Conservation (phyloP, 129 eudicot genomes). For the Kitagawia praeruptora region DNA sequence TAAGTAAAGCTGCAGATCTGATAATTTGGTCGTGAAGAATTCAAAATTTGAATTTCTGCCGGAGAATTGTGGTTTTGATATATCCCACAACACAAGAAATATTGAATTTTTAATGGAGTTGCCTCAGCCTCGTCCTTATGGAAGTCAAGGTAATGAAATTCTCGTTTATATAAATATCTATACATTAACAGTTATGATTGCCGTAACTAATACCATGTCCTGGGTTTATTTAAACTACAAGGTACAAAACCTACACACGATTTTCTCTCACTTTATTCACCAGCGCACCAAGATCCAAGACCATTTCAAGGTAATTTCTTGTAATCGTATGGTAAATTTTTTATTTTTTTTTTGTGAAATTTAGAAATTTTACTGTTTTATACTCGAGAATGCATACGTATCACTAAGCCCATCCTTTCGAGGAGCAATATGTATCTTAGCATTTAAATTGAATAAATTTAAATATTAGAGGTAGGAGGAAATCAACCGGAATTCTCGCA, state of each 20-base stretch:
- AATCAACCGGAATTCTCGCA: too few relatives aligned
- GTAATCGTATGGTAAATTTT: too few relatives aligned
- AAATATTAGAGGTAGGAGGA: too few relatives aligned
- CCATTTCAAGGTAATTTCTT: slow-evolving; percentile 43
- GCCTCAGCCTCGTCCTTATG: slow-evolving; percentile 63
- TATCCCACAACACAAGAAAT: too few relatives aligned
- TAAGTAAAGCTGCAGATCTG: slow-evolving; percentile 43
- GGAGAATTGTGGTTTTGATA: not conserved
- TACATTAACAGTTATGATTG: not conserved
- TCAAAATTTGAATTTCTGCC: not conserved
- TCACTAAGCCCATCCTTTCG: too few relatives aligned
- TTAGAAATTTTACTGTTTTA: too few relatives aligned
- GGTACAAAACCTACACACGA: slow-evolving; percentile 82
- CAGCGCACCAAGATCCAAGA: slow-evolving; percentile 68
- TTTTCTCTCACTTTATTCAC: slow-evolving; percentile 78
- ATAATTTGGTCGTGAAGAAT: not conserved
- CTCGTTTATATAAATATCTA: not conserved
- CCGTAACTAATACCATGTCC: not conserved
- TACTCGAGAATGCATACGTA: too few relatives aligned
- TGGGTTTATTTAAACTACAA: slow-evolving; percentile 1
- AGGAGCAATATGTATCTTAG: too few relatives aligned
- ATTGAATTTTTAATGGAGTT: slow-evolving; percentile 39
- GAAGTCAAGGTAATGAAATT: slow-evolving; percentile 39
- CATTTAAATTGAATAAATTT: too few relatives aligned
- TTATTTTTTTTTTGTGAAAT: too few relatives aligned